Conservation (phyloP, 179 eudicot species). For the Dionaea muscipula region DNA sequence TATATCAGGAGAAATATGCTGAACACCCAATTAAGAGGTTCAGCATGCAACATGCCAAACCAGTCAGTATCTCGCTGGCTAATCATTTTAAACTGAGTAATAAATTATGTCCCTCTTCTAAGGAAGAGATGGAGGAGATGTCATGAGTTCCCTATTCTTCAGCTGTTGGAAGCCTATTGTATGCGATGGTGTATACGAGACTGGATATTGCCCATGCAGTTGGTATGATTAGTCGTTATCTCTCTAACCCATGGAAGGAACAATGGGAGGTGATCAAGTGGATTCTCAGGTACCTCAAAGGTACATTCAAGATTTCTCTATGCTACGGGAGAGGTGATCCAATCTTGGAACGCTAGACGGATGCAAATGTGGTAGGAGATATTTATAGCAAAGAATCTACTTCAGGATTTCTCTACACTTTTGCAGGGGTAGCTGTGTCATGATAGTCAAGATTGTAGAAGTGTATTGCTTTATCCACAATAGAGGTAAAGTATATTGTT, state of each 20-base stretch:
- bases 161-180: neutral
- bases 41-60: neutral
- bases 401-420: neutral
- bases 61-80: neutral
- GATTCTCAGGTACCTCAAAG: neutral
- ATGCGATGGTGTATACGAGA: neutral
- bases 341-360: neutral
- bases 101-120: neutral
- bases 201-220: neutral
- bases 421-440: too few species aligned
- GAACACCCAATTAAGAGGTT: neutral
- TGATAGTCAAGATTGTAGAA: neutral
- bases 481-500: neutral
- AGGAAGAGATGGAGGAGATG: neutral
- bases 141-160: neutral
- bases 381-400: neutral
- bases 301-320: neutral
- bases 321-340: neutral
- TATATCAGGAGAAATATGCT: neutral
- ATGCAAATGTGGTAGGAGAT: neutral
- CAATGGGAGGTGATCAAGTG: neutral
- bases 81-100: neutral
- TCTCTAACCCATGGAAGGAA: neutral
- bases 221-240: neutral
- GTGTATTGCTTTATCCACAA: neutral